Conservation (phyloP, 1,139 yeast species). For the Pichia sp. region DNA sequence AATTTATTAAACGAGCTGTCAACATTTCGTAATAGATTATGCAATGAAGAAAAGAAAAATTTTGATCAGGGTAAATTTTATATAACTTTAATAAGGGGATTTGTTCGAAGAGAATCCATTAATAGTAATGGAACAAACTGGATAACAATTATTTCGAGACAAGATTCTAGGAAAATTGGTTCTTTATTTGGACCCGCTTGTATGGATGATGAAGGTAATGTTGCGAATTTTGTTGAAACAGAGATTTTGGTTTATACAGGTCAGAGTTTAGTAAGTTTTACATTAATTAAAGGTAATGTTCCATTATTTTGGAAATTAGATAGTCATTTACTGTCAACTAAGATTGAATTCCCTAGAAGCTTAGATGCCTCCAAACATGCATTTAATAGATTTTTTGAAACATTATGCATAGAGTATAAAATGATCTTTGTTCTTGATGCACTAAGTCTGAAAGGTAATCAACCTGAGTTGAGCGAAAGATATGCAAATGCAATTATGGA, state of each 20-base stretch:
- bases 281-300: conserved; percentile 59
- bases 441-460: conserved; percentile 32
- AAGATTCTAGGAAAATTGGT: conserved; percentile 54
- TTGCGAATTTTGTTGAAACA: conserved; percentile 60
- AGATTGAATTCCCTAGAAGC: conserved; percentile 49
- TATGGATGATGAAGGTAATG: conserved; percentile 65
- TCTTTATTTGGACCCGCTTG: conserved; percentile 65
- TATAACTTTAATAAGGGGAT: conserved; percentile 59
- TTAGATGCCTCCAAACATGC: conserved; percentile 62
- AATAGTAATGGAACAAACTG: conserved; percentile 24
- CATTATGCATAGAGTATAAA: conserved; percentile 52
- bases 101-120: conserved; percentile 49
- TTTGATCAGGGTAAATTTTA: conserved; percentile 57
- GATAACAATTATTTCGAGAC: conserved; percentile 61
- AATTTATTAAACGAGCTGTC: conserved; percentile 53
- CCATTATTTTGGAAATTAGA: conserved; percentile 62
- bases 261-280: conserved; percentile 48
- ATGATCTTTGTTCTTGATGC: conserved; percentile 57
- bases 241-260: conserved; percentile 56
- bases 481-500: conserved; percentile 29
- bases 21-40: conserved; percentile 51
- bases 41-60: conserved; percentile 40
- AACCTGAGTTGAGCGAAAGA: conserved; percentile 35
- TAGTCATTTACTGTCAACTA: conserved; percentile 45
- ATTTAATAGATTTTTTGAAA: conserved; percentile 58